Base-by-base conservation (phyloP, 2,329 filamentous ascomycete species). In the Microdochium bolleyi region DNA sequence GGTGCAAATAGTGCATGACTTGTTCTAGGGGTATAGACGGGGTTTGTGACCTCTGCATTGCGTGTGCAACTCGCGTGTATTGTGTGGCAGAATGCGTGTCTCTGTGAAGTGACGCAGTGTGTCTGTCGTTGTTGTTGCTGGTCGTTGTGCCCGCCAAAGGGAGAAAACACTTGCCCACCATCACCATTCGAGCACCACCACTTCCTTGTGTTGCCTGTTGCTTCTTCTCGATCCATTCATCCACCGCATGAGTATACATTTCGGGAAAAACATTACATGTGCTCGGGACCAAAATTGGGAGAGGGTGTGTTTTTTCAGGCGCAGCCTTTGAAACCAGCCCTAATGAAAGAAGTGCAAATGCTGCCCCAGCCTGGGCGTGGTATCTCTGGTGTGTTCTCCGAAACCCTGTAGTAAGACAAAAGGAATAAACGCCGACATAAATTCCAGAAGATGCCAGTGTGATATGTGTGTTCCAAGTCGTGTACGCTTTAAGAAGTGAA, bases 281-380 rank as follows among this genome's bases (percentile, higher is more conserved):
- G 41, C 19, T 22, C 7, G 21, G 27, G 27, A 22, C 13, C 21
- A 22, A 41, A 8, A 16, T 22, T 21, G 13, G 41, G 41, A 19
- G 14, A 46, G 41, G 41, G 22, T 24, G 41, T 16, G 19, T 22
- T 7, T 19, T 41, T 41, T 41, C 41, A 46, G 41, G 41, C 41
- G 19, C 41, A 46, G 41, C 41, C 41, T 46, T 46, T 4, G 37
- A 41, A 41, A 41, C 7, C 41, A 22, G 16, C 41, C 41, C 13
- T 7, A 22, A 16, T 7, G 19, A 46, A 21, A 19, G 41, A 46
- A 46, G 41, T 46, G 13, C 41, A 46, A 46, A 46, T 46, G 41
- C 41, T 46, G 41, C 41, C 41, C 41, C 41, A 46, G 41, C 41
- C 41, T 46, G 41, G 41, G 41, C 41, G 41, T 46, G 41, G 41